A percentile compares a stretch with the other conserved stretches of the same genome.
Conservation (phyloP, 2,329 filamentous ascomycete species). For the Pseudocercospora macadamiae region DNA sequence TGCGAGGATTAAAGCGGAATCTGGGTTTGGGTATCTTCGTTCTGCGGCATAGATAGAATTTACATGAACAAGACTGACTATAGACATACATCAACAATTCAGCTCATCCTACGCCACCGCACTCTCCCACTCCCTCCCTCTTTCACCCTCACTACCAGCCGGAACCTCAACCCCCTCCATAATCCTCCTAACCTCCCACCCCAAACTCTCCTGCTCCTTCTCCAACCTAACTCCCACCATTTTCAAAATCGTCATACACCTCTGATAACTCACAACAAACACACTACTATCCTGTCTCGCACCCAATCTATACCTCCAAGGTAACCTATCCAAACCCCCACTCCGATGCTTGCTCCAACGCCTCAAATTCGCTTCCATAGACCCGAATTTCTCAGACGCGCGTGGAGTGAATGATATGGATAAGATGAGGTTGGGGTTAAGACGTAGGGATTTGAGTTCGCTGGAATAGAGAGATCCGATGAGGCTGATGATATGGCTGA, state of each 20-base stretch:
- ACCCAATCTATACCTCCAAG: constrained; percentile 30
- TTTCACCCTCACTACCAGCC: not conserved
- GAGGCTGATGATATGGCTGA: constrained; percentile 29
- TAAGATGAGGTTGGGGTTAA: constrained; percentile 28
- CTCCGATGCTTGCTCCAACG: constrained; percentile 30
- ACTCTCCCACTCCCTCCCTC: not conserved
- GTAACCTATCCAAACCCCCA: constrained; percentile 28
- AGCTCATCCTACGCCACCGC: not conserved
- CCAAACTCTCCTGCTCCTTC: constrained; percentile 23
- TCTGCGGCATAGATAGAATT: not conserved
- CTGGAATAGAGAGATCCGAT: constrained; percentile 30
- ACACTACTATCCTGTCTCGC: not conserved
- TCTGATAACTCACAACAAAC: not conserved
- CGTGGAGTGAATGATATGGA: constrained; percentile 4
- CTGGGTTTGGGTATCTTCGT: constrained; percentile 35
- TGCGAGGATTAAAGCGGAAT: constrained; percentile 29
- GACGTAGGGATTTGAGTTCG: constrained; percentile 35
- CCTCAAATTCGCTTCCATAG: constrained; percentile 20
- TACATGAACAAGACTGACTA: not conserved
- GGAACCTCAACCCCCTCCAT: constrained; percentile 22
- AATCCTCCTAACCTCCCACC: constrained; percentile 28
- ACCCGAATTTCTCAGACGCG: constrained; percentile 14
- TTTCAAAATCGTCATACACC: constrained; percentile 3
- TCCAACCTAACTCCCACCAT: constrained; percentile 16
- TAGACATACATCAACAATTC: not conserved